Conservation (phyloP, 495 filamentous ascomycete species). For the Xeromyces bisporus region DNA sequence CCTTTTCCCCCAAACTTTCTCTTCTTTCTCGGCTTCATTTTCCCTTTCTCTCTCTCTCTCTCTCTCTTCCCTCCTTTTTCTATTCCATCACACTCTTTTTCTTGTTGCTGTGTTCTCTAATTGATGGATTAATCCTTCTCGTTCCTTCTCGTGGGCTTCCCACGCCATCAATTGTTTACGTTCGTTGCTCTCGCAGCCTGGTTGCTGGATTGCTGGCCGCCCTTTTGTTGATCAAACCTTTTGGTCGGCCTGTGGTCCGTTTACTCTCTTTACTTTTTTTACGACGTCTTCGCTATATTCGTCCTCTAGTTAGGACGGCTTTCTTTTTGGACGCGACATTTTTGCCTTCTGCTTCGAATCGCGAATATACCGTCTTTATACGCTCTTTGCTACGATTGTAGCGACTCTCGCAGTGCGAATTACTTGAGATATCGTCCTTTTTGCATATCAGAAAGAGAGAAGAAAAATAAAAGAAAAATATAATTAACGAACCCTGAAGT, state of each 20-base stretch:
- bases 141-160: not conserved
- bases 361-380: too few species aligned
- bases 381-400: too few species aligned
- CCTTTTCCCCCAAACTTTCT: conserved; percentile 1
- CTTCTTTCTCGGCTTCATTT: not conserved
- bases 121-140: conserved; percentile 1
- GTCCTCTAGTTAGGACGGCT: not conserved
- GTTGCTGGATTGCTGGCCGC: not conserved
- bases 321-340: conserved; percentile 3
- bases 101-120: not conserved
- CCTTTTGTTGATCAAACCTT: not conserved
- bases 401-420: too few species aligned
- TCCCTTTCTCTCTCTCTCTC: not conserved
- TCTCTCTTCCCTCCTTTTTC: not conserved
- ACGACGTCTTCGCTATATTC: not conserved
- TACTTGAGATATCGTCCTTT: too few species aligned
- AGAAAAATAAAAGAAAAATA: too few species aligned
- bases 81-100: not conserved
- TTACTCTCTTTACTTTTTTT: not conserved
- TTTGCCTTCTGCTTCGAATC: conserved; percentile 5
- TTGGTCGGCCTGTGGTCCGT: not conserved
- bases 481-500: too few species aligned
- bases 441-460: too few species aligned
- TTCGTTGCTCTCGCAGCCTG: conserved; percentile 1
- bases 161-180: not conserved